Percentiles rank a stretch among this genome's conserved stretches.
These are phyloP conservation scores for Pleurotus sapidus DNA, from an alignment of 768 basidiomycete species.

Conservation along the genomic window DNA sequence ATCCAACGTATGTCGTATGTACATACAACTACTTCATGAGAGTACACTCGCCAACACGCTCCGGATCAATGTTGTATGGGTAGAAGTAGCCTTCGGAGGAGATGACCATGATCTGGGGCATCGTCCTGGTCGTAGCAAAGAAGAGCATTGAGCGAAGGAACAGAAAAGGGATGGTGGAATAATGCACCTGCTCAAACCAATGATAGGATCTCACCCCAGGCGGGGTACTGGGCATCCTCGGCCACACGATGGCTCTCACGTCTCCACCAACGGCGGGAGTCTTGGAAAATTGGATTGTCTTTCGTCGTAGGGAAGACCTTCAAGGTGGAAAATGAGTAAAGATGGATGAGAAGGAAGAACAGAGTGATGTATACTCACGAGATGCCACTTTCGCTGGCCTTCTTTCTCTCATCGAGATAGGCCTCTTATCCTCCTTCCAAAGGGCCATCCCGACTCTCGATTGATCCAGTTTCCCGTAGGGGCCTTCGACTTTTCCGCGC, in stretches of 20 bases:
- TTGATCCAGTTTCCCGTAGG: constrained; percentile 52
- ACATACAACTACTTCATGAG: constrained; percentile 83
- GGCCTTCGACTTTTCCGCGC: constrained; percentile 14
- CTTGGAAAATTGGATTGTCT: constrained; percentile 74
- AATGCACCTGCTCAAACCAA: constrained; percentile 84
- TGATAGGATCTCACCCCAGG: constrained; percentile 73
- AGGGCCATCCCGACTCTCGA: constrained; percentile 62
- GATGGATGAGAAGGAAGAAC: background rate
- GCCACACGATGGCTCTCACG: constrained; percentile 95
- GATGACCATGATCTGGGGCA: constrained; percentile 96
- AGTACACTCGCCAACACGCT: constrained; percentile 93
- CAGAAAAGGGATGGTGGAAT: background rate
- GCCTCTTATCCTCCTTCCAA: constrained; percentile 81
- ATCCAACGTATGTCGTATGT: too few species aligned
- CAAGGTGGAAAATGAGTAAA: constrained; percentile 1
- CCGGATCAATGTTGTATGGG: constrained; percentile 92
- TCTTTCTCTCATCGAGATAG: constrained; percentile 76
- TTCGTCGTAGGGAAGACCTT: constrained; percentile 56
- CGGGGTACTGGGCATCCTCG: constrained; percentile 69
- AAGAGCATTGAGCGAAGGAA: background rate
- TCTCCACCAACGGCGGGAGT: constrained; percentile 81
- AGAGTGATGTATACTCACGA: constrained; percentile 37
- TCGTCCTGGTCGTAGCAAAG: constrained; percentile 53
- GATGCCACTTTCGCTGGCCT: constrained; percentile 37
- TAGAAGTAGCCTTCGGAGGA: constrained; percentile 97